Base-by-base conservation (phyloP, 108 stramenopile species). In the Phaeodactylum tricornutum region DNA sequence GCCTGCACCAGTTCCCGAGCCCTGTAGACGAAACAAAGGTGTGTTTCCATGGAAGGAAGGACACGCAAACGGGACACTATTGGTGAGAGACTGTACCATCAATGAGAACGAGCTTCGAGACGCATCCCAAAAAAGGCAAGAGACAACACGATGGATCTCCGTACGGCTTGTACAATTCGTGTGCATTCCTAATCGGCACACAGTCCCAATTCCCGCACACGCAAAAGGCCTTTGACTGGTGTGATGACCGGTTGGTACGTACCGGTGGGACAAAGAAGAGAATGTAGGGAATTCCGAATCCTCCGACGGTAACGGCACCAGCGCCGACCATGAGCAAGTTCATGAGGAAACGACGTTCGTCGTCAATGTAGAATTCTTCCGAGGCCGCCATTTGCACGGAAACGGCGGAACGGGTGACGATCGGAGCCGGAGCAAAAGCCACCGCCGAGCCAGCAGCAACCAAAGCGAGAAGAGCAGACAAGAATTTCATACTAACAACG, bases 341-440 rank as follows among this genome's bases (percentile, higher is more conserved):
- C 96, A 97, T 94, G 51, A 94, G 62, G 43, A 85, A 80, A 55
- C 96, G 88, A 51, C 96, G 93, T 55, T 93, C 85, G 67, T 94
- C 90, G 71, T 97, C 94, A 55, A 94, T 94, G 69, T 94, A 94
- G 37, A 82, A 81, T 53, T 91, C 80, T 14, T 79, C 87, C 31
- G 77, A 59, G 19, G 64, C 77, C 29, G 86, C 79, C 76, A 78
- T 84, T 50, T 66, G 67, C 14, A 66, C 53, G 22, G 79, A 53
- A 29, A 83, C 74, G 30, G 60, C 69, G 4, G 72, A 52, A 34
- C 67, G 59, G 23, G 39, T 41, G 39, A 24, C 65, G 61, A 66
- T 54, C 7, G 66, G 73, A 23, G 71, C 61, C n/a, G 88, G 89
- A 28, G 84, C 81, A 35, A 91, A 91, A 41, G 84, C 89, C 25